Evolutionary conservation across 164 flowering plant species (phyloP), one percentile per base, ranked within the genome.

Genomic region (Euptelea pleiosperma): DNA sequence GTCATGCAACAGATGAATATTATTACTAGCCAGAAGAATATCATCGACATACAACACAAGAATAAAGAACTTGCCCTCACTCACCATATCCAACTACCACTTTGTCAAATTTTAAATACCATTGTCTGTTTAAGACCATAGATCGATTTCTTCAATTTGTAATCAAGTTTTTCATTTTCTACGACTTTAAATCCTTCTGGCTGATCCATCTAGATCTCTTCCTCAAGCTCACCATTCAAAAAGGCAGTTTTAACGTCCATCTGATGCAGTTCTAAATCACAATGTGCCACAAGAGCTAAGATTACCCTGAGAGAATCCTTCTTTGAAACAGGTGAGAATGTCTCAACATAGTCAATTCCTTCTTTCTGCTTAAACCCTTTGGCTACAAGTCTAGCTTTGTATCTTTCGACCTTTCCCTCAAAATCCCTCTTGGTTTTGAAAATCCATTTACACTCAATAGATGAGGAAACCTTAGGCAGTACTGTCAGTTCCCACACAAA

Each of bases 121-220:
- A n/a, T n/a, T n/a, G n/a, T n/a, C n/a, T n/a, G n/a, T n/a, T n/a
- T n/a, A n/a, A n/a, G n/a, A n/a, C n/a, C n/a, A n/a, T n/a, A n/a
- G n/a, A n/a, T n/a, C n/a, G n/a, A n/a, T n/a, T n/a, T n/a, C n/a
- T n/a, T n/a, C n/a, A n/a, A n/a, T n/a, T n/a, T n/a, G n/a, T n/a
- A n/a, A n/a, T n/a, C n/a, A n/a, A n/a, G n/a, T n/a, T n/a, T n/a
- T n/a, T n/a, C n/a, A n/a, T n/a, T n/a, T n/a, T n/a, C n/a, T n/a
- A n/a, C n/a, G n/a, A n/a, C n/a, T 11, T 29, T 24, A 55, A 55
- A 55, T 1, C 44, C 45, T 22, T 36, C 31, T 24, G 45, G 58
- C 15, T 55, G 21, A n/a, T 39, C 15, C 58, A 55, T 55, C 7
- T 52, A 55, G 8, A 37, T 55, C 2, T 36, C 58, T 10, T 55